Evolutionary conservation across 768 basidiomycete species (phyloP).

Genomic region (Tricholoma hemisulphureum): DNA sequence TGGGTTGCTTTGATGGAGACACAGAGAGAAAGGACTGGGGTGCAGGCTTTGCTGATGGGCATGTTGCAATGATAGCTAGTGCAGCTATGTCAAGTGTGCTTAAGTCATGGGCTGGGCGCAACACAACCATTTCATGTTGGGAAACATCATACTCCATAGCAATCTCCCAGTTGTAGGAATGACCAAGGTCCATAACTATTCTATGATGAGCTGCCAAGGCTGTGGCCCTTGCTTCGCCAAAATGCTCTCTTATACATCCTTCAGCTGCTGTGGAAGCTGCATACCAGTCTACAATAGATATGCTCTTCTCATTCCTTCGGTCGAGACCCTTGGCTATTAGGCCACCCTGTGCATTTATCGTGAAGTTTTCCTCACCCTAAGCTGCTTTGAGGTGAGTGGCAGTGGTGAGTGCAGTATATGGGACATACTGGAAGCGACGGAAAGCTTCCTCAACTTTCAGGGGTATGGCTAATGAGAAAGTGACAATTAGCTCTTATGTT

Average conservation of each 20-base stretch:
- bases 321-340: neutral
- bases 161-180: no score
- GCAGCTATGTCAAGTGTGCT: slow-evolving; percentile 7
- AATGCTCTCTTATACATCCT: neutral
- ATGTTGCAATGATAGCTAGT: slow-evolving; percentile 6
- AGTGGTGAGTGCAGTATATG: neutral
- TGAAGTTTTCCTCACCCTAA: neutral
- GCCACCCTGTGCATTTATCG: no score
- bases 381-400: neutral
- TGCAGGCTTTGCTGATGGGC: neutral
- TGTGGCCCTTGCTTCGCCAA: neutral
- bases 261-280: neutral
- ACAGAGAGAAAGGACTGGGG: neutral
- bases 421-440: neutral
- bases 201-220: slow-evolving; percentile 15
- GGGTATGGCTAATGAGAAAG: neutral
- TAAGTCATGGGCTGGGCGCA: slow-evolving; percentile 15
- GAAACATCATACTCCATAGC: slow-evolving; percentile 23
- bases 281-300: neutral
- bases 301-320: neutral
- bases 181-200: slow-evolving; percentile 19
- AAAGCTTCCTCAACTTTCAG: neutral
- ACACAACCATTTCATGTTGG: slow-evolving; percentile 15
- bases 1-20: neutral
- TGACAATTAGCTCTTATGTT: neutral